Percentiles rank a stretch among this genome's conserved stretches.
These are phyloP conservation scores for Combretum micranthum DNA, from an alignment of 345 rosid species.

Conservation along the genomic window DNA sequence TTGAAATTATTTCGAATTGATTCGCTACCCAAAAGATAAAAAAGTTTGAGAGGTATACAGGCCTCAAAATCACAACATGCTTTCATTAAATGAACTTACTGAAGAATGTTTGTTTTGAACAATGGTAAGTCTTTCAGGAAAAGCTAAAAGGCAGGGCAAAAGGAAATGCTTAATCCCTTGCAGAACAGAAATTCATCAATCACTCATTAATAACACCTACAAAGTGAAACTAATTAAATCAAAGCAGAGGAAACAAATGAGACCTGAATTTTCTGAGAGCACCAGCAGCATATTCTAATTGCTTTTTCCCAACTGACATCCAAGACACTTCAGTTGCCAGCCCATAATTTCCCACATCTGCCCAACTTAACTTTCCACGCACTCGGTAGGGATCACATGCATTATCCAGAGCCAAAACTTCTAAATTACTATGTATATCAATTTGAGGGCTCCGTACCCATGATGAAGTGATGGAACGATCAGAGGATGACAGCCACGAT, in stretches of 20 bases:
- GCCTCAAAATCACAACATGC: too few species aligned
- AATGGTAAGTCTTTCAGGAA: too few species aligned
- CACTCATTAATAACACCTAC: too few species aligned
- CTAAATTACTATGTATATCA: conserved; percentile 42
- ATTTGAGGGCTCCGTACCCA: conserved; percentile 69
- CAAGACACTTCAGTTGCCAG: conserved; percentile 77
- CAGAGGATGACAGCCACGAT: conserved; percentile 79
- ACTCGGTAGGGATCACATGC: conserved; percentile 76
- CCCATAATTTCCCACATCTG: conserved; percentile 64
- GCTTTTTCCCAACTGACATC: conserved; percentile 95
- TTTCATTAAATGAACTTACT: too few species aligned
- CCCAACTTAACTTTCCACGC: conserved; percentile 86
- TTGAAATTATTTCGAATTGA: too few species aligned
- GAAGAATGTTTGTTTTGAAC: too few species aligned
- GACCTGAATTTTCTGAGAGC: conserved; percentile 89
- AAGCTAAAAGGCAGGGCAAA: too few species aligned
- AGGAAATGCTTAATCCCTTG: too few species aligned
- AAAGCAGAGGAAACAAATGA: conserved; percentile 8
- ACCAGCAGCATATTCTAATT: conserved; percentile 86
- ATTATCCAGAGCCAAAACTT: conserved; percentile 48
- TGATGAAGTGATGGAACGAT: conserved; percentile 64
- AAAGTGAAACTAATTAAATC: not conserved
- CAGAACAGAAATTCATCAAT: too few species aligned
- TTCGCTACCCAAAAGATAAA: too few species aligned
- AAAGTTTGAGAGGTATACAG: too few species aligned